Conservation (phyloP, 2,329 filamentous ascomycete species). For the Penicillium sumatraense region DNA sequence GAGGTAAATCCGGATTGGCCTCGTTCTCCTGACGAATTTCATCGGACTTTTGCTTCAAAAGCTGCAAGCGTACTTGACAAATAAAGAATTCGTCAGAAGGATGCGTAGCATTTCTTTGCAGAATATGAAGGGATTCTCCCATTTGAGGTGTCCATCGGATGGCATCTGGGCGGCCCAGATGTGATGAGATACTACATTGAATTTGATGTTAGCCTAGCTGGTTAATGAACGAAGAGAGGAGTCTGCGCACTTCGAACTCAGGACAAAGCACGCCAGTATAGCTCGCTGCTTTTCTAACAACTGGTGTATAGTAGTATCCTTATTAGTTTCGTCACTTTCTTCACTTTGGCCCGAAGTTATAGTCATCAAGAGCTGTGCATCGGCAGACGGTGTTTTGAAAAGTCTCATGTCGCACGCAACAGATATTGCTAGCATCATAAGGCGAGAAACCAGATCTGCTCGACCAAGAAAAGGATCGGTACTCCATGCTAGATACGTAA, state of each 20-base stretch:
- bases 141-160: slow-evolving; percentile 46
- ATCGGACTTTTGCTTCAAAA: slow-evolving; percentile 37
- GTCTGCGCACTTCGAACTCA: slow-evolving; percentile 39
- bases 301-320: slow-evolving; percentile 13
- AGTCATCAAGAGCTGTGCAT: slow-evolving; percentile 35
- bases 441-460: slow-evolving; percentile 36
- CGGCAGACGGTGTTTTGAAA: slow-evolving; percentile 35
- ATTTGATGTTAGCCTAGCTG: not conserved
- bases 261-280: slow-evolving; percentile 35
- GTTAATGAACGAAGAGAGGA: too few species aligned
- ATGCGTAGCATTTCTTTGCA: slow-evolving; percentile 30
- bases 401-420: slow-evolving; percentile 43
- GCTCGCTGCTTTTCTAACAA: slow-evolving; percentile 35
- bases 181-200: slow-evolving; percentile 36
- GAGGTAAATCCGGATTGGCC: slow-evolving; percentile 11
- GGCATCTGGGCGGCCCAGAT: slow-evolving; percentile 40
- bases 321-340: slow-evolving; percentile 6
- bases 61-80: slow-evolving; percentile 43
- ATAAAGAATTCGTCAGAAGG: slow-evolving; percentile 37
- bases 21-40: slow-evolving; percentile 37
- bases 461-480: slow-evolving; percentile 39
- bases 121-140: slow-evolving; percentile 39
- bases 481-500: slow-evolving; percentile 47
- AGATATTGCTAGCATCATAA: slow-evolving; percentile 45
- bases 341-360: slow-evolving; percentile 35